Evolutionary conservation across 768 basidiomycete genomes (phyloP).

Genomic region (Termitomyces sp.): DNA sequence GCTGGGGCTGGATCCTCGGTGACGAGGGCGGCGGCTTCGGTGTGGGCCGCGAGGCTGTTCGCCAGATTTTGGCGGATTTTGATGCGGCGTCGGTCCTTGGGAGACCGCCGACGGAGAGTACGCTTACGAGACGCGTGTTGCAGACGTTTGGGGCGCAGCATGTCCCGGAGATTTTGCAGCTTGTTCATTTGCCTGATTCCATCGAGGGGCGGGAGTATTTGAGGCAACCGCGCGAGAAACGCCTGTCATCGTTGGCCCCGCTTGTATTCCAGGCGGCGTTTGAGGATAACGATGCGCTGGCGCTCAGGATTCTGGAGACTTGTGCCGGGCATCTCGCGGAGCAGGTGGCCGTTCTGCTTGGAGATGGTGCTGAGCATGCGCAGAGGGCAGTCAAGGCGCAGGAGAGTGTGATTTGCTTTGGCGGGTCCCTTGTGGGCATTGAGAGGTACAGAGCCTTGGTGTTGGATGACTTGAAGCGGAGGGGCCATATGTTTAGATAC

Average conservation of each 20-base stretch:
- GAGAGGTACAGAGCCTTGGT: slow-evolving; percentile 33
- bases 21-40: slow-evolving; percentile 83
- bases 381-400: slow-evolving; percentile 41
- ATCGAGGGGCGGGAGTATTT: slow-evolving; percentile 16
- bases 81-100: slow-evolving; percentile 43
- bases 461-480: slow-evolving; percentile 44
- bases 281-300: slow-evolving; percentile 59
- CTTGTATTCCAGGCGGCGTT: slow-evolving; percentile 78
- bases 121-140: slow-evolving; percentile 43
- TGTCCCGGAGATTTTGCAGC: slow-evolving; percentile 59
- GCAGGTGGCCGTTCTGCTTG: slow-evolving; percentile 44
- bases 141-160: slow-evolving; percentile 48
- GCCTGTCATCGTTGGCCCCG: slow-evolving; percentile 68
- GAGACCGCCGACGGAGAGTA: slow-evolving; percentile 23
- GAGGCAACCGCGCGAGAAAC: slow-evolving; percentile 53
- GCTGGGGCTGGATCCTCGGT: slow-evolving; percentile 83
- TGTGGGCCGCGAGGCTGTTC: slow-evolving; percentile 71
- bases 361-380: slow-evolving; percentile 2
- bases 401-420: slow-evolving; percentile 65
- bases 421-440: slow-evolving; percentile 71
- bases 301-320: slow-evolving; percentile 47
- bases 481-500: slow-evolving; percentile 58
- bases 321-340: slow-evolving; percentile 34
- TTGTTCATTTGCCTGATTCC: slow-evolving; percentile 57
- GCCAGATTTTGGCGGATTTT: slow-evolving; percentile 54